Evolutionary conservation across 208 protist species (phyloP).

Genomic region (Crithidia sp.): DNA sequence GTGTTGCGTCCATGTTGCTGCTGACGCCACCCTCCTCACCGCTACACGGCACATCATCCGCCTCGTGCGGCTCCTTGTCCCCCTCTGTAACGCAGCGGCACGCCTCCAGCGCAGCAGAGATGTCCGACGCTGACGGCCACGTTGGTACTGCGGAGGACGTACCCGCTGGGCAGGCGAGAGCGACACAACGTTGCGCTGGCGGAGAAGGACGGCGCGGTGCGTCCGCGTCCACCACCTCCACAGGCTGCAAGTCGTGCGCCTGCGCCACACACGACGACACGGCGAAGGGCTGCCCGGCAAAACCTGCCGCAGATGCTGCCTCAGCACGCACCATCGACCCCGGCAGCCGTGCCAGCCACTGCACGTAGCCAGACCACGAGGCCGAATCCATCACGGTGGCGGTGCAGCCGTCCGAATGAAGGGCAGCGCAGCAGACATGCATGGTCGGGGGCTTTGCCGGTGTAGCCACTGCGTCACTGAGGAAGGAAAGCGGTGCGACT

Average conservation of each 20-base stretch:
- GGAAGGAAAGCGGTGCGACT: neutral
- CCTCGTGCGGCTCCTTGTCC: too few relatives aligned
- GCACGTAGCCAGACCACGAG: conserved; percentile 25
- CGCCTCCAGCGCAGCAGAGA: conserved; percentile 1
- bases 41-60: too few relatives aligned
- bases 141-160: neutral
- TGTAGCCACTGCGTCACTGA: neutral
- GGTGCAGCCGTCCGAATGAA: neutral
- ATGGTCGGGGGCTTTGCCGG: neutral
- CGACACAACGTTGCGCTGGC: conserved; percentile 1
- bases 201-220: neutral
- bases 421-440: conserved; percentile 16
- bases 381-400: conserved; percentile 21
- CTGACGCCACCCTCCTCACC: too few relatives aligned
- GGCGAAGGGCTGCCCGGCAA: too few relatives aligned
- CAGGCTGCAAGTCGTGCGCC: neutral
- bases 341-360: conserved; percentile 15
- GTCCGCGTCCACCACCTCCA: conserved; percentile 4
- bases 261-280: too few relatives aligned
- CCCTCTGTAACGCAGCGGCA: neutral
- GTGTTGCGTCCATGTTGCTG: too few relatives aligned
- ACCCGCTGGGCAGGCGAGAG: neutral
- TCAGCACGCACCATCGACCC: neutral
- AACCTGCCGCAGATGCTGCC: too few relatives aligned
- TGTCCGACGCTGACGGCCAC: neutral